Conservation (phyloP, 768 basidiomycete species). For the Lactifluus rugatus region DNA sequence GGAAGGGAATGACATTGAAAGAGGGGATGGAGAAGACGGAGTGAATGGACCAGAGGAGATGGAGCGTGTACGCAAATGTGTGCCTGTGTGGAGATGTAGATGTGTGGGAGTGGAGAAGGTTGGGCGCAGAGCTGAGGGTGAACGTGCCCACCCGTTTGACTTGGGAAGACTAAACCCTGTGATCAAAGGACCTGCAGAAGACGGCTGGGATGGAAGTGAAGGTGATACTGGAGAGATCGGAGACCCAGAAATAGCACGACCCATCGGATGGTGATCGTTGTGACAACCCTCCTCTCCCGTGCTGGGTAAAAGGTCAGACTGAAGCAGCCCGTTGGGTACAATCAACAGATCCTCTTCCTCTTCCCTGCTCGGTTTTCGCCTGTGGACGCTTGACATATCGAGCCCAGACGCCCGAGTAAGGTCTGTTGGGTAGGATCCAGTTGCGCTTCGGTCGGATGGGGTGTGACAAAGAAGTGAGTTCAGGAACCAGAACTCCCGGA, state of each 20-base stretch:
- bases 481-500: no score
- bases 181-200: no score
- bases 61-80: conserved; percentile 38
- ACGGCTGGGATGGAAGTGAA: conserved; percentile 23
- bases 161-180: conserved; percentile 34
- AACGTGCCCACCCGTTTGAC: conserved; percentile 24
- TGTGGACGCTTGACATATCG: conserved; percentile 24
- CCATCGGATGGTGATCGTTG: conserved; percentile 8
- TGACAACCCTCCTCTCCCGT: neutral
- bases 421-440: no score
- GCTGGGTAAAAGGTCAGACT: neutral
- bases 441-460: neutral
- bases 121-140: conserved; percentile 24
- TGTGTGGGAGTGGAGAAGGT: conserved; percentile 24
- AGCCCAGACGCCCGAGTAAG: no score
- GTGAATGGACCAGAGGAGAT: conserved; percentile 40
- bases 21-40: conserved; percentile 42
- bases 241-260: conserved; percentile 14
- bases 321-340: conserved; percentile 14
- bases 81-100: conserved; percentile 13
- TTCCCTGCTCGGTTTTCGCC: conserved; percentile 31
- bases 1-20: conserved; percentile 33
- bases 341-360: conserved; percentile 25
- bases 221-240: conserved; percentile 18
- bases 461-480: neutral